Evolutionary conservation across 2,329 filamentous ascomycete genomes (phyloP), one percentile per base, ranked within the genome.

Genomic region (Xylariales sp.): DNA sequence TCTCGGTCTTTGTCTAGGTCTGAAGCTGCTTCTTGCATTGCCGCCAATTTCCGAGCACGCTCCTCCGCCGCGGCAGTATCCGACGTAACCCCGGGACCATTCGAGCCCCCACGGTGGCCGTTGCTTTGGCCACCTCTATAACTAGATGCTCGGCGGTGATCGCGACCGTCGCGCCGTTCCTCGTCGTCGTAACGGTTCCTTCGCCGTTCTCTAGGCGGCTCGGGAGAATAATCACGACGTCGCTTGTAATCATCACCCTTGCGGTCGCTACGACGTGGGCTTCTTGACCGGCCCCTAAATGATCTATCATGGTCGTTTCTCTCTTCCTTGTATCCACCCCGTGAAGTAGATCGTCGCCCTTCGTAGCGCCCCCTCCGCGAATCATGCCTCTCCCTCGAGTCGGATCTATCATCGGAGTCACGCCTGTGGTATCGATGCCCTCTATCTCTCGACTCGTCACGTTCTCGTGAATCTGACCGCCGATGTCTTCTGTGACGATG

Each of bases 1-100:
- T 87, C 87, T 39, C 93, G 89, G 72, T 91, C 89, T n/a, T 83
- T 77, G 73, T 95, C 92, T 55, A 97, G 82, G 10, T 91, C 87
- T 0, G 84, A 85, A 4, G 91, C 91, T 34, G 89, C 90, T 18
- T 86, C 85, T 77, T 92, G 90, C 91, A 94, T 93, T 8, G 89
- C 90, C 16, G 89, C 91, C 18, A 93, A 80, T 76, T 89, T 92
- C 30, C 86, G 85, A 12, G 89, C 88, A n/a, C 85, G 84, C 69
- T 91, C 89, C 28, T 87, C 86, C 23, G 68, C 72, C 3, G 72
- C 74, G 1, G 62, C 53, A 6, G 68, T 58, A 41, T 70, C 61
- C 10, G 71, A 62, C 7, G 67, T 49, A 36, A 32, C 48, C 5
- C 55, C 62, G 12, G 72, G 69, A 8, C 74, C 74, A 10, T 64